Percentiles rank a stretch among this genome's conserved stretches.
These are phyloP conservation scores for Fusarium haematococcum DNA, from an alignment of 2,329 filamentous ascomycete genomes.

Conservation along the genomic window DNA sequence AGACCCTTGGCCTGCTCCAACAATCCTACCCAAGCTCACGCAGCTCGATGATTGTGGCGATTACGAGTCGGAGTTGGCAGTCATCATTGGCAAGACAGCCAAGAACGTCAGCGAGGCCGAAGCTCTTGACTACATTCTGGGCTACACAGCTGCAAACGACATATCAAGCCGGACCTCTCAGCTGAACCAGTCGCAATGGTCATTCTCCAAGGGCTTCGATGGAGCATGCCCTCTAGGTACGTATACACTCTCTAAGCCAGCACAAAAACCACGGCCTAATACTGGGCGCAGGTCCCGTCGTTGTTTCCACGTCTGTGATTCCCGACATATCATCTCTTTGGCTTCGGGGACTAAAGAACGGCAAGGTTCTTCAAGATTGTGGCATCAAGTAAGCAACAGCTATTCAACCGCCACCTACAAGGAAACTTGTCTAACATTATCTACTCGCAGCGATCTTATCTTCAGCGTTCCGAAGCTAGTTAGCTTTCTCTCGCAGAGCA, in stretches of 20 bases:
- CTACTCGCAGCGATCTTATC: conserved; percentile 65
- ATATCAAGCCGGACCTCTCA: conserved; percentile 58
- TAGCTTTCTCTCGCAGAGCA: conserved; percentile 69
- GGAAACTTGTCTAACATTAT: background rate
- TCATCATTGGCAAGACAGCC: conserved; percentile 64
- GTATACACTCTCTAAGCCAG: background rate
- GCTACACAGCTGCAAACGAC: conserved; percentile 74
- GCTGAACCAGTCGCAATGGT: conserved; percentile 45
- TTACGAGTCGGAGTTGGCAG: conserved; percentile 69
- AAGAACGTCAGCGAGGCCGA: conserved; percentile 67
- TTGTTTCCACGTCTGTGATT: conserved; percentile 68
- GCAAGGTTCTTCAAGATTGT: conserved; percentile 45
- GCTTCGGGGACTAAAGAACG: conserved; percentile 70
- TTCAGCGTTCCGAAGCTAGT: conserved; percentile 70
- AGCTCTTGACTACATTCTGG: conserved; percentile 70
- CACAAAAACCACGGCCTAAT: conserved; percentile 5
- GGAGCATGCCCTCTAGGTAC: conserved; percentile 62
- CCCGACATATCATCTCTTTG: conserved; percentile 65
- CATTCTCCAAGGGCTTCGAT: conserved; percentile 70
- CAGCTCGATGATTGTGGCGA: conserved; percentile 66
- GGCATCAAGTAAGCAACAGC: conserved; percentile 35
- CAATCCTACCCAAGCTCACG: conserved; percentile 61
- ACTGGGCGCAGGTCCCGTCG: conserved; percentile 67
- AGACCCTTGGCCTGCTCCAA: conserved; percentile 65
- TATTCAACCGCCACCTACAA: conserved; percentile 2